Conservation (phyloP, 1,284 basidiomycete species). For the Microbotryum intermedium region DNA sequence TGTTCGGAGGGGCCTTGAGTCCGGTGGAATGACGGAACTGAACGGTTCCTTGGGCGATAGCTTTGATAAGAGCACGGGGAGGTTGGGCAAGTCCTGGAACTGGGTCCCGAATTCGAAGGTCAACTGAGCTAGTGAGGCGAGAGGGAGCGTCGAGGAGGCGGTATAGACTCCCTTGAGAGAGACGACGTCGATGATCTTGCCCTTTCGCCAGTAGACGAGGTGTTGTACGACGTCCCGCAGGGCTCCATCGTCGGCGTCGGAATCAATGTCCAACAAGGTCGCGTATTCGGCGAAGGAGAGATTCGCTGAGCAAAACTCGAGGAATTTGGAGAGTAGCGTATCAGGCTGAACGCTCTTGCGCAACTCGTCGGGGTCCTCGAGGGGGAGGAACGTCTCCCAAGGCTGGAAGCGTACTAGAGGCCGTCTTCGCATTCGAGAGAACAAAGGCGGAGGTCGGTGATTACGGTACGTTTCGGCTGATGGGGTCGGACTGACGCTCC, state of each 20-base stretch:
- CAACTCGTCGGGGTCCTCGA: slow-evolving; percentile 41
- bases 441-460: slow-evolving; percentile 16
- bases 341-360: slow-evolving; percentile 53
- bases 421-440: slow-evolving; percentile 22
- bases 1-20: slow-evolving; percentile 50
- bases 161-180: slow-evolving; percentile 75
- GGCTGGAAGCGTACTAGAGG: slow-evolving; percentile 51
- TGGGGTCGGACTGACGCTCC: not conserved
- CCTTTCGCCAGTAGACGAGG: slow-evolving; percentile 78
- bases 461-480: slow-evolving; percentile 5
- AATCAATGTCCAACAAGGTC: slow-evolving; percentile 30
- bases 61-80: slow-evolving; percentile 61
- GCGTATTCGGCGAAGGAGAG: slow-evolving; percentile 31
- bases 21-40: slow-evolving; percentile 50
- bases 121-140: slow-evolving; percentile 49
- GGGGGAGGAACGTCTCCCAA: slow-evolving; percentile 79
- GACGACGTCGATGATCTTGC: slow-evolving; percentile 78
- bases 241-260: slow-evolving; percentile 9
- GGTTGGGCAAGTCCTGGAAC: slow-evolving; percentile 62
- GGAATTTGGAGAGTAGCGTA: slow-evolving; percentile 37
- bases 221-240: slow-evolving; percentile 33
- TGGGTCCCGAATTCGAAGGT: slow-evolving; percentile 33
- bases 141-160: not conserved
- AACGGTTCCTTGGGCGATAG: slow-evolving; percentile 66
- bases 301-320: slow-evolving; percentile 46